Evolutionary conservation across 2,329 filamentous ascomycete genomes (phyloP), one percentile per base, ranked within the genome.

Genomic region (Scytalidium sp.): DNA sequence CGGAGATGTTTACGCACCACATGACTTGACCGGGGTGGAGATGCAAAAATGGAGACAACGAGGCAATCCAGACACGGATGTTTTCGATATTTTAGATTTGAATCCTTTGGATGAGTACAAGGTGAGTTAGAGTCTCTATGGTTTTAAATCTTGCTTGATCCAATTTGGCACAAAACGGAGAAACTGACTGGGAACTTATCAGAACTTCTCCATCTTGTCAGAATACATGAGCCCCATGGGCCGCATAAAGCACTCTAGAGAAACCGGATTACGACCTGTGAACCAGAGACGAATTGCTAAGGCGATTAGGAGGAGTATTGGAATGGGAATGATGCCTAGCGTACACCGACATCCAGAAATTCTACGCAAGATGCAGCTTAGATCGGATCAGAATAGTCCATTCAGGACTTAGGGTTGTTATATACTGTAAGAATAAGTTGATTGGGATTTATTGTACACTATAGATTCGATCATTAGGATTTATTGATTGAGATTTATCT

Each of bases 251-350:
- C 84, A 87, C 66, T 77, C 81, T n/a, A 78, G 69, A 5, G 75
- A 85, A 20, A 97, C 92, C 0, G 90, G 90, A 13, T 75, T 99
- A 53, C 81, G 90, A 50, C 88, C 88, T 2, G 87, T 89, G 57
- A 97, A 97, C 75, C 94, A 99, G 75, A 81, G 94, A 59, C 91
- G 87, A 72, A 84, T 99, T 65, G 88, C 93, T 54, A 97, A 95
- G 76, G 93, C 95, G 47, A 88, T 99, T 61, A 79, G 94, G 57
- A 81, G 94, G 60, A 87, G 89, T 19, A 86, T 97, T 61, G 94
- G 92, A 1, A 79, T 97, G 64, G 94, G 94, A 15, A 75, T 97
- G 53, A 91, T 97, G 79, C 94, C 94, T 20, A 95, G 86, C 67
- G 87, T 95, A 49, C 89, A 99, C 73, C 76, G 78, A 57, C 94